Conservation (phyloP, 208 protist species). For the Trichomonas vaginalis region DNA sequence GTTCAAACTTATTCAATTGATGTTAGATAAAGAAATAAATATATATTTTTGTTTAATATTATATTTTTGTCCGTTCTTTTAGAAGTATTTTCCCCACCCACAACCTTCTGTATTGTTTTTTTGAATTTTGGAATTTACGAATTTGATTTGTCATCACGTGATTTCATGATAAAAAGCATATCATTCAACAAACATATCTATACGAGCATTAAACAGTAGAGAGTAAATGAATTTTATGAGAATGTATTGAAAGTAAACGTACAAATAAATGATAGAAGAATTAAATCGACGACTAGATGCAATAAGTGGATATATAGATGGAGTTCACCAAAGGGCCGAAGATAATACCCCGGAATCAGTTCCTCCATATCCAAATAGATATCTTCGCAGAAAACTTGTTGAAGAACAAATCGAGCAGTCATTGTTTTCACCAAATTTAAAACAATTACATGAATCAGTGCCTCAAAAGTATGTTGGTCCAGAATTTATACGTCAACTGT, state of each 20-base stretch:
- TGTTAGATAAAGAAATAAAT: not conserved
- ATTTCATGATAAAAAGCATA: no score
- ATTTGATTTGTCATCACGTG: no score
- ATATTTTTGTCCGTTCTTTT: no score
- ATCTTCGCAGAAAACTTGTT: not conserved
- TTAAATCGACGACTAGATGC: not conserved
- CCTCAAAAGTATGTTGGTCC: not conserved
- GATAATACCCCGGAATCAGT: not conserved
- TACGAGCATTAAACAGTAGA: no score
- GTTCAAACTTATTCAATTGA: not conserved
- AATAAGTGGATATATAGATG: not conserved
- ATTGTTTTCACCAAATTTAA: not conserved
- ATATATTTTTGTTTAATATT: no score
- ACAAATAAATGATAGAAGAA: constrained; percentile 12
- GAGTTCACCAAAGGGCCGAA: not conserved
- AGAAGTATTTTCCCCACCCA: no score
- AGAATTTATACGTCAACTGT: not conserved
- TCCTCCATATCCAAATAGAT: not conserved
- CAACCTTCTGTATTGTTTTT: no score
- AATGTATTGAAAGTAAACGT: no score
- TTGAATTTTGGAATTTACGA: no score
- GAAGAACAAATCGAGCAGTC: not conserved
- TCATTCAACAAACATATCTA: no score
- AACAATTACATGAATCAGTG: not conserved
- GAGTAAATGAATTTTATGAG: no score